Evolutionary conservation across 345 rosid genomes (phyloP), one percentile per base, ranked within the genome.

Genomic region (Mercurialis annua): DNA sequence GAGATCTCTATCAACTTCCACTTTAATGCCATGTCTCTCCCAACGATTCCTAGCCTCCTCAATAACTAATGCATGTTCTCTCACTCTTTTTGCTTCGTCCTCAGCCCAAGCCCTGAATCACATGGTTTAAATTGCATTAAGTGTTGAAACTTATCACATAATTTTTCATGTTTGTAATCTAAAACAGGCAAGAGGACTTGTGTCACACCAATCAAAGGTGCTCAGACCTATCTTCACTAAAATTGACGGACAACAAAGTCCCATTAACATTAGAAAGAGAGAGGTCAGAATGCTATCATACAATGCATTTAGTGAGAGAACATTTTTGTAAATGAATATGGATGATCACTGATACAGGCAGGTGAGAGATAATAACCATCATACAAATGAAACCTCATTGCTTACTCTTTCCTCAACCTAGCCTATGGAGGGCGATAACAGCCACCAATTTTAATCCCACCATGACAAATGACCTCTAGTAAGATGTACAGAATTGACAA

Each of bases 1-100:
- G 38, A 94, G 92, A 60, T 91, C 95, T 18, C 60, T 69, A 73
- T 87, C 97, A 42, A 89, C 96, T 0, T 91, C 84, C 10, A 93
- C 96, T 73, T 83, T 91, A 75, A 94, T 76, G 24, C 96, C 99
- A 47, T 76, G 84, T 73, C 80, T 87, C 84, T 86, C 92, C 96
- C 97, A 94, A 30, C 83, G 91, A 49, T 83, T 86, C 74, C 99
- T 86, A 56, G 96, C 99, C 71, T 89, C 92, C 78, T 87, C 85
- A 31, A 94, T 78, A 66, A 85, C 84, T 77, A 85, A 87, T 40
- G 95, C 96, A 57, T 86, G 90, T 60, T 84, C 92, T 60, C 78
- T 85, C 38, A 91, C 96, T 82, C 89, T 84, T 80, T 84, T 88
- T 20, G 94, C 96, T 81, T 90, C 98, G 49, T 90, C 92, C 79